Evolutionary conservation across 2,329 filamentous ascomycete species (phyloP).

Genomic region (Phialemonium atrogriseum): DNA sequence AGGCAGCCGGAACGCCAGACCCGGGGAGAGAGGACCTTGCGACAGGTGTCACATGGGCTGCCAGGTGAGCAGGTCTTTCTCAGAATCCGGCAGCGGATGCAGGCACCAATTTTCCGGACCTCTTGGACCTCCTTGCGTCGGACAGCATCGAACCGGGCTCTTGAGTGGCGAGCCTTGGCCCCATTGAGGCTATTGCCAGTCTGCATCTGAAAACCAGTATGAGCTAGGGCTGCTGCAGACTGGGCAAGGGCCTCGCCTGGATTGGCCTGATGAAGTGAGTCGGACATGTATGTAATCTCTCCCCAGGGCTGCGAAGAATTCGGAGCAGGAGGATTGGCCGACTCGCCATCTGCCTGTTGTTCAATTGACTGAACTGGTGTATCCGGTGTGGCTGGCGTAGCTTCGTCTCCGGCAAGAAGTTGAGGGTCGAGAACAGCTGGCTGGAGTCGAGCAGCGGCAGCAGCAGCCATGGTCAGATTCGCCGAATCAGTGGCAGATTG

Average conservation of each 20-base stretch:
- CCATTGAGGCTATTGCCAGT: constrained; percentile 29
- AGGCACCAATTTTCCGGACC: constrained; percentile 56
- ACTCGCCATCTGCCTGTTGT: constrained; percentile 14
- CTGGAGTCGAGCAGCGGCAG: constrained; percentile 47
- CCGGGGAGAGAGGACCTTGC: constrained; percentile 53
- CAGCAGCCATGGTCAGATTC: constrained; percentile 47
- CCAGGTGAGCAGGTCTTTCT: constrained; percentile 60
- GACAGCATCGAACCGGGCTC: constrained; percentile 47
- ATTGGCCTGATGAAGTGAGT: constrained; percentile 18
- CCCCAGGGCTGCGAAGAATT: constrained; percentile 38
- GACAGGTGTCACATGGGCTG: constrained; percentile 54
- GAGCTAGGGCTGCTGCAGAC: constrained; percentile 19
- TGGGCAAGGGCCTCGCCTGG: constrained; percentile 13
- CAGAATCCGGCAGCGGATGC: constrained; percentile 57
- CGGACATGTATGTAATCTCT: constrained; percentile 41
- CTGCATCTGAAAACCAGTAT: constrained; percentile 35
- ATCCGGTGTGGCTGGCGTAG: constrained; percentile 7
- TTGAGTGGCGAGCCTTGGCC: constrained; percentile 39
- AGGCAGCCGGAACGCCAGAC: constrained; percentile 60
- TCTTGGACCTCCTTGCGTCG: constrained; percentile 58
- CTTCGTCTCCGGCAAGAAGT: constrained; percentile 18
- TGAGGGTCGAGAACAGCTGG: constrained; percentile 45
- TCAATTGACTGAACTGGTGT: constrained; percentile 7
- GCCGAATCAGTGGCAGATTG: constrained; percentile 33
- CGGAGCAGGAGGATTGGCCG: constrained; percentile 5